Base-by-base conservation (phyloP, 805 yeast species). In the Candida ipomoeae region DNA sequence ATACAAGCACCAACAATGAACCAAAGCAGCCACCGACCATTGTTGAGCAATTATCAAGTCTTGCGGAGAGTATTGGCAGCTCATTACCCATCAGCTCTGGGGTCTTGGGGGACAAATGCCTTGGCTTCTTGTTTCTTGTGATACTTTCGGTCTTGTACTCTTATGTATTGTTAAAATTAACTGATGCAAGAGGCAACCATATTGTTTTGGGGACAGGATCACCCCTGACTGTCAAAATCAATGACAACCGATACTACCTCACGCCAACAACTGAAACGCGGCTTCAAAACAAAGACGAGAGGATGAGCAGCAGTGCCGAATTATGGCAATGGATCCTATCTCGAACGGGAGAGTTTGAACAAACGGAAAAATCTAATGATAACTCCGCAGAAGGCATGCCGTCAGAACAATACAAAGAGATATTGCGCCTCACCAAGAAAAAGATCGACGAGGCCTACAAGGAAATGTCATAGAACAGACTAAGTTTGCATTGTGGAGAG, bases 251-350 rank as follows among this genome's bases (percentile, higher is more conserved):
- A 29, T 52, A 41, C 39, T 44, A 41, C 23, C 38, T 52, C 11
- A 31, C 52, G 18, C 56, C 60, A 5, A 40, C 54, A 2, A 49
- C 48, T 43, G 60, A 56, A 7, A 39, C 50, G 6, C 52, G 49
- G 39, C 51, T 58, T 8, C 32, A 44, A 18, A 48, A 51, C 40
- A 46, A 45, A 20, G 40, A 17, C 17, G 43, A 10, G 13, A 39
- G 43, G 8, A 11, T 26, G 21, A 26, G 34, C 33, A 36, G 46
- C 34, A 44, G 33, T 44, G 53, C 54, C 2, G 42, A 46, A 18
- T 40, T 58, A 45, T 58, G 62, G 62, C 51, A 55, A 21, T 58
- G 60, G 60, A 48, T 58, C 6, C 42, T 42, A 17, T 46, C 49
- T 17, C 50, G 61, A 29, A 50, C 52, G 3, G 56, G 49, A 17